Conservation (phyloP, 768 basidiomycete genomes). For the Porpolomopsis calyptriformis region DNA sequence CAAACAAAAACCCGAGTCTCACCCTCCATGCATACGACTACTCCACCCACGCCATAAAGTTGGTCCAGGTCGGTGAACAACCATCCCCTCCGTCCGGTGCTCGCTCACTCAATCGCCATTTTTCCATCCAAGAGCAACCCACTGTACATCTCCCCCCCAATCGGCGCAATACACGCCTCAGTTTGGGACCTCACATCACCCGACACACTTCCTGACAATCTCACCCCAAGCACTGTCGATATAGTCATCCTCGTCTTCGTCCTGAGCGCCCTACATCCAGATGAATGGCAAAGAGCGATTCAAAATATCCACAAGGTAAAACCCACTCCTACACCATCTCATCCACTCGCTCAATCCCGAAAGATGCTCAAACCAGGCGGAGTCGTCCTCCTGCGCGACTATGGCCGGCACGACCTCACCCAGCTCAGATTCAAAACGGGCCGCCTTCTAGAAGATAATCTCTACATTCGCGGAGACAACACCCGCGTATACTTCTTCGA, state of each 20-base stretch:
- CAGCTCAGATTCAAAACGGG: slow-evolving; percentile 87
- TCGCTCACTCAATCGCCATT: slow-evolving; percentile 4
- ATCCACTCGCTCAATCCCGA: no score
- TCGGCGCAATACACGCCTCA: slow-evolving; percentile 63
- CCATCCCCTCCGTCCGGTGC: not conserved
- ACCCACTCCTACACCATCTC: slow-evolving; percentile 3
- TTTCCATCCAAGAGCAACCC: slow-evolving; percentile 45
- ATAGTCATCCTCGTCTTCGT: slow-evolving; percentile 91
- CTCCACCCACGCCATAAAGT: slow-evolving; percentile 75
- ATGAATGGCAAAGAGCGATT: slow-evolving; percentile 81
- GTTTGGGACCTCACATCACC: slow-evolving; percentile 86
- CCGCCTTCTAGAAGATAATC: slow-evolving; percentile 82
- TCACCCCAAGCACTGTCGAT: slow-evolving; percentile 66
- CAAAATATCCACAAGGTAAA: slow-evolving; percentile 67
- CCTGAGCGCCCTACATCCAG: slow-evolving; percentile 83
- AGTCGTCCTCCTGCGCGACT: slow-evolving; percentile 78
- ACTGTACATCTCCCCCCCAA: slow-evolving; percentile 53
- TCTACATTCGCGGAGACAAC: slow-evolving; percentile 95
- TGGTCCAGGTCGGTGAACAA: slow-evolving; percentile 58
- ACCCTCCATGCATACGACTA: slow-evolving; percentile 81
- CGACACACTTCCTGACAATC: slow-evolving; percentile 45
- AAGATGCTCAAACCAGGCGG: slow-evolving; percentile 91
- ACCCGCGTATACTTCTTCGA: slow-evolving; percentile 98
- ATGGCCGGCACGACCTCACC: slow-evolving; percentile 89
- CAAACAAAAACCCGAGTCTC: slow-evolving; percentile 74